These are phyloP conservation scores for Hypomontagnella monticulosa DNA, from an alignment of 495 filamentous ascomycete genomes.

Conservation along the genomic window DNA sequence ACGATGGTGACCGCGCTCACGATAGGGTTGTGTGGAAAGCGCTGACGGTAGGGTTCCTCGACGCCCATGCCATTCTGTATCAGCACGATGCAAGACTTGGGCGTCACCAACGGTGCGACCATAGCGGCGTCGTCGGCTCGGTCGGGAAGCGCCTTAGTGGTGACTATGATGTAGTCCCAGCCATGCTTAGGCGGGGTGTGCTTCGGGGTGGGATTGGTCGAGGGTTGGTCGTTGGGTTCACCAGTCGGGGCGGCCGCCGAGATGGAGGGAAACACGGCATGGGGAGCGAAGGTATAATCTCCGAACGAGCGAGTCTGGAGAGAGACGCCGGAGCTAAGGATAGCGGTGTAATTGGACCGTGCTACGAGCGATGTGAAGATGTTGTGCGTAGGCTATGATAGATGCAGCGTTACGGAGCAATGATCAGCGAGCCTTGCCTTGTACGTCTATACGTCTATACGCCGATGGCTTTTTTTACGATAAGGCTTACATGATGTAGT, in stretches of 20 bases:
- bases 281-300: constrained; percentile 61
- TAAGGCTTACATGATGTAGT: constrained; percentile 57
- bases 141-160: constrained; percentile 68
- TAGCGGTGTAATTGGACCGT: constrained; percentile 64
- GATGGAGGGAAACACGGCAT: constrained; percentile 58
- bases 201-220: constrained; percentile 18
- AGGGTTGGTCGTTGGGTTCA: no score
- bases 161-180: constrained; percentile 69
- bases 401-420: not conserved
- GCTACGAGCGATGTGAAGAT: constrained; percentile 60
- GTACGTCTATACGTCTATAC: no score
- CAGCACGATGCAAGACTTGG: constrained; percentile 65
- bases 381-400: constrained; percentile 49
- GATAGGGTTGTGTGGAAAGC: constrained; percentile 65
- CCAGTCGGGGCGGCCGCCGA: constrained; percentile 43
- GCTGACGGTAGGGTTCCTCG: constrained; percentile 67
- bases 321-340: constrained; percentile 56
- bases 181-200: constrained; percentile 36
- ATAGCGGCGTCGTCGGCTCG: constrained; percentile 55
- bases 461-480: not conserved
- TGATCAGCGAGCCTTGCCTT: constrained; percentile 10
- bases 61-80: constrained; percentile 79
- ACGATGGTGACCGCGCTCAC: constrained; percentile 69
- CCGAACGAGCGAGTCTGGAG: constrained; percentile 64
- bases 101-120: constrained; percentile 63